phyloP scores from a whole-genome alignment of 2,329 filamentous ascomycete species.

The Colletotrichum sp. region DNA sequence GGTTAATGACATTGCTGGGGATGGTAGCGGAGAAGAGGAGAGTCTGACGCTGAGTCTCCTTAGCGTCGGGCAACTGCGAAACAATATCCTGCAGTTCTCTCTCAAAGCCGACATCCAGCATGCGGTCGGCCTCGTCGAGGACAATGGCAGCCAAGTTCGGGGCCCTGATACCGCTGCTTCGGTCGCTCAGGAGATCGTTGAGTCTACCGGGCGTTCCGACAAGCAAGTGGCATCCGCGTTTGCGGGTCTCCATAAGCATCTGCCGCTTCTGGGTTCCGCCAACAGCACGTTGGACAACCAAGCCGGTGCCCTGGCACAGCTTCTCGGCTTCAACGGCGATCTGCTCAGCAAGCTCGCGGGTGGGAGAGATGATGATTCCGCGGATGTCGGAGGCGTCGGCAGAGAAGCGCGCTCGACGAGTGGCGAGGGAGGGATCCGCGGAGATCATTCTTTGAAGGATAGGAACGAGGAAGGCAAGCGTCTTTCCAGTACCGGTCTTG shows the following conservation, averaged over 20 bases:
- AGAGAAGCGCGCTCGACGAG: conserved; percentile 36
- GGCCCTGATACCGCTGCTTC: conserved; percentile 66
- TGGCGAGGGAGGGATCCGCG: conserved; percentile 65
- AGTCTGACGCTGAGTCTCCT: conserved; percentile 77
- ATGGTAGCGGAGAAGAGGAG: conserved; percentile 96
- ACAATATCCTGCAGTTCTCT: conserved; percentile 69
- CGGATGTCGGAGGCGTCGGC: conserved; percentile 65
- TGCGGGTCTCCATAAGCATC: conserved; percentile 72
- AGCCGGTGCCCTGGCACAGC: conserved; percentile 67
- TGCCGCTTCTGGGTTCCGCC: conserved; percentile 82
- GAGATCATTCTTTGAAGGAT: conserved; percentile 79
- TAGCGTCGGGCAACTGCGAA: conserved; percentile 64
- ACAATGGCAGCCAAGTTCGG: conserved; percentile 90
- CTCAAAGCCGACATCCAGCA: conserved; percentile 93
- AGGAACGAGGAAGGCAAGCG: conserved; percentile 89
- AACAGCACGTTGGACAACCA: conserved; percentile 79
- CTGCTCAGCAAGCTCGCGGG: conserved; percentile 81
- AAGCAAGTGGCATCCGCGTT: conserved; percentile 84
- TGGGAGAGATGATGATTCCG: conserved; percentile 78
- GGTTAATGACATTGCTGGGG: conserved; percentile 77
- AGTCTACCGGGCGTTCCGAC: conserved; percentile 91
- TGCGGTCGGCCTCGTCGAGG: conserved; percentile 96
- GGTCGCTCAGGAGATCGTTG: conserved; percentile 78
- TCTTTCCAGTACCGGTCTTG: conserved; percentile 97
- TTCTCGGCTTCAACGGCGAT: conserved; percentile 80